Evolutionary conservation across 2,329 filamentous ascomycete genomes (phyloP), one percentile per base, ranked within the genome.

Genomic region (Xylariaceae sp.): DNA sequence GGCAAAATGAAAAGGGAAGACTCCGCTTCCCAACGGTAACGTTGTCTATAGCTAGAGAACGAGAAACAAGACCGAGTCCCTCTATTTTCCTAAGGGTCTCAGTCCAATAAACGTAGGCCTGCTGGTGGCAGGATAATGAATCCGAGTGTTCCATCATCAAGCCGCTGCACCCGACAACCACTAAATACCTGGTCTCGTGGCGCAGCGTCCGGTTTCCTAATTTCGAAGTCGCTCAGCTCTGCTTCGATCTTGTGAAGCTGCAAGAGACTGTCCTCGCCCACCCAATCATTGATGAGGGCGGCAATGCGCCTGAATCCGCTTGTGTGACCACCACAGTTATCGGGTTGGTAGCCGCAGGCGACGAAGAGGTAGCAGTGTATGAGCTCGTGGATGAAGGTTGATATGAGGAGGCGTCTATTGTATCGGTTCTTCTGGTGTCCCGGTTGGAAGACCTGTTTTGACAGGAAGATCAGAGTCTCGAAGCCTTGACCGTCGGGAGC

Each of bases 361-460:
- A 85, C 74, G 53, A 85, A 85, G 14, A 85, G 67, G 57, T 82
- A 85, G 62, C 80, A 80, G 64, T 85, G 81, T 38, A 85, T 80
- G 54, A 84, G 73, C 63, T 85, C 82, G 57, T 85, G 82, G 37
- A 85, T 57, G 51, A 85, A 83, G 0, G 81, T 82, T 6, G 77
- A 79, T 39, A 85, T 81, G 44, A 85, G 70, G 14, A 85, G 68
- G 6, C 79, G 70, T 5, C 80, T 67, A 58, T 80, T 81, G 61
- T 80, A 85, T 39, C 67, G 70, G 12, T 64, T 69, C 51, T 77
- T 70, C 32, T 67, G 68, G n/a, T n/a, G n/a, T n/a, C n/a, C n/a
- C n/a, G n/a, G n/a, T n/a, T n/a, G n/a, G n/a, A 84, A 69, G 12
- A 84, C 80, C 0, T 78, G 75, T 2, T 72, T 70, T 4, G 80